Conservation (phyloP, 1,139 yeast species). For the Pneumocystis wakefieldiae region DNA sequence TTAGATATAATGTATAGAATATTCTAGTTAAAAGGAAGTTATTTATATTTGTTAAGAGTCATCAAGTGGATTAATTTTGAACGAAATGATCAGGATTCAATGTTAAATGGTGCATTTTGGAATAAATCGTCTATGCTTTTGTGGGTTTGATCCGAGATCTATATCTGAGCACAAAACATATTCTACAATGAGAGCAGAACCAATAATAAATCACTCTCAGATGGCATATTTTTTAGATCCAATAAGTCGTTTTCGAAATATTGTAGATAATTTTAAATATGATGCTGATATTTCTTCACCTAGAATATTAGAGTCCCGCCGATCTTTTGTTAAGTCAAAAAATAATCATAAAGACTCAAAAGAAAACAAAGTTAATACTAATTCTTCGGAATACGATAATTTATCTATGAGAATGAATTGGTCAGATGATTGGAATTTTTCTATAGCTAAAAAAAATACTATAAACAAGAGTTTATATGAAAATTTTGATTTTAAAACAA, state of each 20-base stretch:
- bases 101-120: background rate
- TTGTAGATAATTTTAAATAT: background rate
- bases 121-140: background rate
- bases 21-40: too few relatives aligned
- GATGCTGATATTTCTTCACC: background rate
- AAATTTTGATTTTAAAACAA: background rate
- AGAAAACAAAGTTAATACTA: background rate
- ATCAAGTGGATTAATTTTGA: too few relatives aligned
- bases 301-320: background rate
- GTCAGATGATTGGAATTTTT: background rate
- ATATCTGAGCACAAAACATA: background rate
- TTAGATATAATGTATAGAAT: too few relatives aligned
- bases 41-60: too few relatives aligned
- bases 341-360: background rate
- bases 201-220: background rate
- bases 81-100: too few relatives aligned
- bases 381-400: background rate
- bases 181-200: background rate
- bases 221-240: background rate
- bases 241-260: background rate
- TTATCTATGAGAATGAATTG: background rate
- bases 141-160: background rate
- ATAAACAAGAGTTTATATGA: background rate
- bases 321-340: background rate
- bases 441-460: background rate